A percentile compares a stretch with the other conserved stretches of the same genome.
Conservation (phyloP, 1,284 basidiomycete genomes). For the Tausonia pullulans region DNA sequence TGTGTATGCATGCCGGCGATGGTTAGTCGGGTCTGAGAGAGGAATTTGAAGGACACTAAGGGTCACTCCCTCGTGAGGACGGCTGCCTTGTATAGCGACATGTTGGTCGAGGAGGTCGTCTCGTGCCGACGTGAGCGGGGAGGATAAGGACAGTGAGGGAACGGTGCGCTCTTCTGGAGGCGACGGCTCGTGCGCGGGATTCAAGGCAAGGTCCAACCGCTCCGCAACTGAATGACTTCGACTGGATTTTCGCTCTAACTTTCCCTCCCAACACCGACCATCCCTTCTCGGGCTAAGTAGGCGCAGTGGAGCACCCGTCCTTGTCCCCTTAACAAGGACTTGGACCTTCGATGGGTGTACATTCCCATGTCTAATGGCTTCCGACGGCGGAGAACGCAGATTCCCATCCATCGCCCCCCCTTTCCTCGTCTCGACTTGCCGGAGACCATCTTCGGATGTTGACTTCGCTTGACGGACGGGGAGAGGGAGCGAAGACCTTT, state of each 20-base stretch:
- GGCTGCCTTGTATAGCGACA: background rate
- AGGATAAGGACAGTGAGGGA: background rate
- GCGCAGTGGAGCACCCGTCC: too few species aligned
- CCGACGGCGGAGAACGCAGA: slow-evolving; percentile 12
- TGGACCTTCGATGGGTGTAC: background rate
- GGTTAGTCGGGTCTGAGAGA: background rate
- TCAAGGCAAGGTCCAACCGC: too few species aligned
- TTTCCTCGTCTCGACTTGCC: background rate
- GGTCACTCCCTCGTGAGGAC: slow-evolving; percentile 1
- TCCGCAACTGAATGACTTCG: too few species aligned
- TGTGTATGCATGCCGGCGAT: too few species aligned
- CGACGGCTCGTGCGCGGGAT: too few species aligned
- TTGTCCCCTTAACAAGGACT: too few species aligned
- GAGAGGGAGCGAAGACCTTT: background rate
- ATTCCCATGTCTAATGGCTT: slow-evolving; percentile 8
- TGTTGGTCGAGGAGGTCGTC: background rate
- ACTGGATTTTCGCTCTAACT: too few species aligned
- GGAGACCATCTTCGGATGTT: slow-evolving; percentile 9
- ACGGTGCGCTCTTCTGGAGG: too few species aligned
- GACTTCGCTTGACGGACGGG: slow-evolving; percentile 1
- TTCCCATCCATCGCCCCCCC: background rate
- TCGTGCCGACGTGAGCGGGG: background rate
- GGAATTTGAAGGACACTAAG: background rate
- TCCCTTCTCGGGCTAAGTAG: too few species aligned
- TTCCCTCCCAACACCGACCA: too few species aligned